Evolutionary conservation across 78 protist species (phyloP).

Genomic region (Paratrimastix pyriformis): DNA sequence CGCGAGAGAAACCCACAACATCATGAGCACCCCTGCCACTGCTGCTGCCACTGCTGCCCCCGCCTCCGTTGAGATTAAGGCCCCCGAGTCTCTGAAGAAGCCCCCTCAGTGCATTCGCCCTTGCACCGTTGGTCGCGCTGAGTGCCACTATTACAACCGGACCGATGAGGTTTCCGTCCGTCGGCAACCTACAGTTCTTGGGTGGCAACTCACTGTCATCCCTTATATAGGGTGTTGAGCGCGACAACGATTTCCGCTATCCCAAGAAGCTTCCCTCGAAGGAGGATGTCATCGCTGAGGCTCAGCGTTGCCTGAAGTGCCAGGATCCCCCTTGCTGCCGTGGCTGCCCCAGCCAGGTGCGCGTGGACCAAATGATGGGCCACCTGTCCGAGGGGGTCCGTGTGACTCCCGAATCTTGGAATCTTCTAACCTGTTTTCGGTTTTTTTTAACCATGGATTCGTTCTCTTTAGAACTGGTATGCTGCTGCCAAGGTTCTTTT

Average conservation of each 20-base stretch:
- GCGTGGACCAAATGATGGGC: slow-evolving; percentile 71
- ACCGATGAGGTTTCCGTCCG: not conserved
- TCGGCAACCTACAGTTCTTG: not conserved
- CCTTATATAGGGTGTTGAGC: not conserved
- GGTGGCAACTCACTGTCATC: not conserved
- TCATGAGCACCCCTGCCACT: too few relatives aligned
- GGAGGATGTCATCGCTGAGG: slow-evolving; percentile 65
- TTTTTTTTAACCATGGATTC: too few relatives aligned
- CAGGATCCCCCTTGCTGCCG: slow-evolving; percentile 87
- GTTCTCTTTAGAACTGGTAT: too few relatives aligned
- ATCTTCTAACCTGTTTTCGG: too few relatives aligned
- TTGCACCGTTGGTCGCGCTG: not conserved
- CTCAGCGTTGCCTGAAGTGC: slow-evolving; percentile 79
- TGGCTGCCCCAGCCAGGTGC: slow-evolving; percentile 81
- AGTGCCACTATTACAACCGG: not conserved
- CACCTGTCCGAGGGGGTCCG: slow-evolving; percentile 60
- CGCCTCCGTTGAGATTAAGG: too few relatives aligned
- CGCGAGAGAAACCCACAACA: too few relatives aligned
- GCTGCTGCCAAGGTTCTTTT: slow-evolving; percentile 80
- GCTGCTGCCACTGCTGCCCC: too few relatives aligned
- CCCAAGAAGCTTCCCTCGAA: not conserved
- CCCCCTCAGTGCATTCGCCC: not conserved
- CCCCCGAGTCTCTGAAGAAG: not conserved
- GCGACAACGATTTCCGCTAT: not conserved
- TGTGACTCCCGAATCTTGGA: too few relatives aligned